Base-by-base conservation (phyloP, 345 rosid species). In the Cardiospermum halicacabum region DNA sequence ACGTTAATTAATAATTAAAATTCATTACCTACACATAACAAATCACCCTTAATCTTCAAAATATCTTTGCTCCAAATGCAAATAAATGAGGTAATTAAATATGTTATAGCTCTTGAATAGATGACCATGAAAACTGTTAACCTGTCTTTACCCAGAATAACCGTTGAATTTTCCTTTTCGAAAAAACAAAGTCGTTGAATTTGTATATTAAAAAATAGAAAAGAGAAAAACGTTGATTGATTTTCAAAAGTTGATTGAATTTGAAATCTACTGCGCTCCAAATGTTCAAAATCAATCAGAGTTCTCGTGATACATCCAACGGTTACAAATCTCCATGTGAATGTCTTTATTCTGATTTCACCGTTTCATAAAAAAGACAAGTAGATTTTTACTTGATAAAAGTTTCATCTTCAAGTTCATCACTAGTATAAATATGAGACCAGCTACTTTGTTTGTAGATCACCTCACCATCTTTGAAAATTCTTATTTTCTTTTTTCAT, bases 301-400 rank as follows among this genome's bases (percentile, higher is more conserved):
- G 67, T 39, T 65, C 78, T 57, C 78, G 75, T 69, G 75, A 69
- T 62, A 11, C 53, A 67, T 61, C 87, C 53, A 83, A 82, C 85
- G 86, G 88, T 81, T 82, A 66, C 75, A 73, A 71, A 69, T 75
- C 72, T 72, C 70, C 94, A 84, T 87, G 92, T 84, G 97, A 84
- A 72, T 50, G 65, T 72, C 82, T 85, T 87, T 76, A 85, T 67
- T 55, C 73, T 71, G 73, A 56, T 56, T 18, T 49, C 12, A 25
- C 18, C 45, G 21, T 25, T 9, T 19, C n/a, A 42, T 13, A 3
- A 11, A 45, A 19, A 53, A 22, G 27, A 4, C 19, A 8, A 42
- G 3, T 67, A 28, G 58, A 13, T 64, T 12, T 64, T 58, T 56
- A 15, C 27, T 39, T n/a, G 31, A 13, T 8, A 25, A 65, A 69